Base-by-base conservation (phyloP, 139 green algal genomes). In the Chara braunii region DNA sequence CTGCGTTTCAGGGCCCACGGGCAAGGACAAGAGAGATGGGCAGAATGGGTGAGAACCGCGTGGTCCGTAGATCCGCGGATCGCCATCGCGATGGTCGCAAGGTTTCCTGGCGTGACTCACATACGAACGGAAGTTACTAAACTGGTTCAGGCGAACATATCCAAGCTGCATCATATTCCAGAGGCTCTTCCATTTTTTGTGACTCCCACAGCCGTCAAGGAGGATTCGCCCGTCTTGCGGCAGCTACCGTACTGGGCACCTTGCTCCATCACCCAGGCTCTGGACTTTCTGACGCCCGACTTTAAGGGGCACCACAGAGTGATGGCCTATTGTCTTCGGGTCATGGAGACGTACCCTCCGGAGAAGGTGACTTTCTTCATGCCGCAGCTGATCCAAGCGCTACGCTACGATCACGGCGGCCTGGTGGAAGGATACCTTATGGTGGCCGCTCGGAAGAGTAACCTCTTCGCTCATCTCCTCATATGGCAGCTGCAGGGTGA, bases 371-470 rank as follows among this genome's bases (percentile, higher is more conserved):
- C 61, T 4, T 44, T 51, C 34, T 97, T 93, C 79, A 69, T 97
- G 74, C 89, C 90, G 0, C 90, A 97, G 76, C 79, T 97, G 28
- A 85, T 97, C 61, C 89, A 95, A 81, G 73, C 75, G 22, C 66
- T 88, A 32, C 48, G 79, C 8, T 71, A 73, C 40, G 81, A 87
- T 51, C 43, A 74, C 31, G 53, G 55, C 12, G 80, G 80, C 29
- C 43, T 72, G 60, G 74, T 95, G 5, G 59, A 80, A 62, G 35
- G 31, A 5, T 91, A 85, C 60, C 81, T 95, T 9, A 51, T 91
- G 29, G 54, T 60, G 32, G 87, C 80, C 12, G 87, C 90, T 6
- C 31, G 37, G 0, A 28, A 26, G 37, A 84, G 68, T 36, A 75
- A 85, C 64, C 72, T 92, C 36, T 96, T 97, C 79, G 83, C 78